Conservation (phyloP, 768 basidiomycete genomes). For the Leucosporidium scottii region DNA sequence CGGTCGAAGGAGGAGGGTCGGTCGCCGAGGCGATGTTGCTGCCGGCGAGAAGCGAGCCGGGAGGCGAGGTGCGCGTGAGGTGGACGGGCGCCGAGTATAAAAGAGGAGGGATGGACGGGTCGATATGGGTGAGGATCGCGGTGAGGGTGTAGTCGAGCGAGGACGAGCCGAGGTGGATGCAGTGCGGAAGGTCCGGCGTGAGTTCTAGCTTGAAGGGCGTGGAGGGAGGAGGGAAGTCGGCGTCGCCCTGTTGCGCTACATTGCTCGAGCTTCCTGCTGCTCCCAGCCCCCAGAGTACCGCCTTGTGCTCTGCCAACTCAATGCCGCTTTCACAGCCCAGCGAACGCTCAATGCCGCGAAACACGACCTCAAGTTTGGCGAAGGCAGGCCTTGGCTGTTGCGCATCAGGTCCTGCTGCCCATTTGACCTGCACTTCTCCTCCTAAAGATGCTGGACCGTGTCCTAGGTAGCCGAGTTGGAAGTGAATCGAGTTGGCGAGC, state of each 20-base stretch:
- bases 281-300: conserved; percentile 22
- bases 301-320: conserved; percentile 17
- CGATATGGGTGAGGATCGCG: conserved; percentile 52
- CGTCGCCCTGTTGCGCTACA: not conserved
- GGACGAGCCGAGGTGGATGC: conserved; percentile 67
- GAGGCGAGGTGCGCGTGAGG: conserved; percentile 24
- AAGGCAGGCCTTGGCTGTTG: not conserved
- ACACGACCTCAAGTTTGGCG: conserved; percentile 17
- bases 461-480: conserved; percentile 79
- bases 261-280: conserved; percentile 6
- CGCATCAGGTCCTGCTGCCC: conserved; percentile 42
- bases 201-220: conserved; percentile 78
- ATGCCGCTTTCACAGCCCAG: not conserved
- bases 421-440: conserved; percentile 81
- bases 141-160: conserved; percentile 63
- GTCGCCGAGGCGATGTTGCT: not conserved
- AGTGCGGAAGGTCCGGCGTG: conserved; percentile 71
- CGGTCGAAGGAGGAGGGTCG: not conserved
- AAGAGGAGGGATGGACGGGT: conserved; percentile 42
- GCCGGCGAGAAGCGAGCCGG: conserved; percentile 25
- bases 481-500: conserved; percentile 60
- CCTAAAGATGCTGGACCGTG: conserved; percentile 61
- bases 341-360: conserved; percentile 26
- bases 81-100: conserved; percentile 25
- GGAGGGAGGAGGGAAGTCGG: conserved; percentile 50